Conservation (phyloP, 371 early-diverging fungal genomes). For the Mortierella sp. region DNA sequence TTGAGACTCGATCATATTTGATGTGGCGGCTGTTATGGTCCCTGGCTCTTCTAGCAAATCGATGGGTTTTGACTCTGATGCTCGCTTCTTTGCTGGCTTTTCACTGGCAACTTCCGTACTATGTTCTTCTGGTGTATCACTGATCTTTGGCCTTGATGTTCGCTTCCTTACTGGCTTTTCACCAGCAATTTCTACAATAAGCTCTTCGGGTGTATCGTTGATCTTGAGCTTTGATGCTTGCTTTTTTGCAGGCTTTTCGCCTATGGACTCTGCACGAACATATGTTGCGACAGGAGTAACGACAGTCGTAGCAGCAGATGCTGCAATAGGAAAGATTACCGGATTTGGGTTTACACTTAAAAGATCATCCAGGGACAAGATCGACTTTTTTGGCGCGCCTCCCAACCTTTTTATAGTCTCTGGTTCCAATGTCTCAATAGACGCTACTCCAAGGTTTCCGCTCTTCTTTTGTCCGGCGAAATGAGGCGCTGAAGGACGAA, state of each 20-base stretch:
- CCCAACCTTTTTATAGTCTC: neutral
- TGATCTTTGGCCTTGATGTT: too few species aligned
- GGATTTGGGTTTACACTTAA: slow-evolving; percentile 48
- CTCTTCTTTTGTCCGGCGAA: neutral
- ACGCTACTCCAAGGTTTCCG: neutral
- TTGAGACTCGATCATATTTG: neutral
- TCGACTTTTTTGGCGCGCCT: slow-evolving; percentile 17
- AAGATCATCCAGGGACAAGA: slow-evolving; percentile 36
- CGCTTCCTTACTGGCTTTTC: too few species aligned
- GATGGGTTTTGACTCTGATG: neutral
- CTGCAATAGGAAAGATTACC: slow-evolving; percentile 6
- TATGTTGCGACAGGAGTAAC: neutral
- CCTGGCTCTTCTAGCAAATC: neutral
- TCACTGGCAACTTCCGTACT: neutral
- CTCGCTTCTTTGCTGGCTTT: slow-evolving; percentile 8
- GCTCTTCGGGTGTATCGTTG: too few species aligned
- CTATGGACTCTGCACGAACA: too few species aligned
- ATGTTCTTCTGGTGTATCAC: too few species aligned
- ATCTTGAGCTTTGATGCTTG: too few species aligned
- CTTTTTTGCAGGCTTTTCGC: too few species aligned
- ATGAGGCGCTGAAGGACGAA: slow-evolving; percentile 4
- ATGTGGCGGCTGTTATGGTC: neutral
- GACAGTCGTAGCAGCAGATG: neutral
- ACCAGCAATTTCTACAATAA: too few species aligned
- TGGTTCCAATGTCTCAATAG: neutral